Base-by-base conservation (phyloP, 176 grass and related monocot genomes). In the Oryza rufipogon region DNA sequence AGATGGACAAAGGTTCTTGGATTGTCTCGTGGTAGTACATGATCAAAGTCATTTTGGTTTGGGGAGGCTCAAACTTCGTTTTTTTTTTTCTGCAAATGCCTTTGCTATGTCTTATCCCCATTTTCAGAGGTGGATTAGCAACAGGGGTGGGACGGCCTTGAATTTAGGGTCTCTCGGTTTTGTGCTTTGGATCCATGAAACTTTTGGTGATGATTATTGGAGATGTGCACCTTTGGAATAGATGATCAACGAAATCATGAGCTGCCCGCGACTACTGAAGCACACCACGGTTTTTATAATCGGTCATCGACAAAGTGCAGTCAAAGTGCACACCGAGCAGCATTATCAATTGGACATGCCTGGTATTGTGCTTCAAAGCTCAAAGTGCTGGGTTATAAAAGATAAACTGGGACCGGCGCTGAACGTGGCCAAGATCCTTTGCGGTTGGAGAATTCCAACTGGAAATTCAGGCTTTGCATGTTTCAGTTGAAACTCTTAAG, bases 281-380 rank as follows among this genome's bases (percentile, higher is more conserved):
- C 76, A 89, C 47, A 32, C 61, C 58, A 7, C 11, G 56, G 30
- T 70, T 89, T 49, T 80, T 75, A 64, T 89, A 85, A 63, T 66
- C 54, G 17, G 61, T 26, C 11, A 42, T 64, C 70, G 51, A 63
- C 49, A 82, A 82, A 82, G 72, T 36, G 49, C 47, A 13, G 85
- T 48, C 85, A 76, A 76, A 70, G 52, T n/a, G 69, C 52, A 26
- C 52, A 71, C 38, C 22, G 69, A 44, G 79, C 26, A 28, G 79
- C 72, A 63, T 87, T 70, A 87, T 69, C 64, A 81, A 87, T 82
- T 76, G 4, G 36, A 46, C 71, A 88, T 79, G 87, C 82, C 68
- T 67, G 76, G 61, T 39, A 81, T 80, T 84, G 47, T 74, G 61
- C 74, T 80, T 77, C 77, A 75, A 75, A 77, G 73, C 64, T 66